Evolutionary conservation across 352 stramenopile species (phyloP), one percentile per base, ranked within the genome.

Genomic region (Pythium brachiatum): DNA sequence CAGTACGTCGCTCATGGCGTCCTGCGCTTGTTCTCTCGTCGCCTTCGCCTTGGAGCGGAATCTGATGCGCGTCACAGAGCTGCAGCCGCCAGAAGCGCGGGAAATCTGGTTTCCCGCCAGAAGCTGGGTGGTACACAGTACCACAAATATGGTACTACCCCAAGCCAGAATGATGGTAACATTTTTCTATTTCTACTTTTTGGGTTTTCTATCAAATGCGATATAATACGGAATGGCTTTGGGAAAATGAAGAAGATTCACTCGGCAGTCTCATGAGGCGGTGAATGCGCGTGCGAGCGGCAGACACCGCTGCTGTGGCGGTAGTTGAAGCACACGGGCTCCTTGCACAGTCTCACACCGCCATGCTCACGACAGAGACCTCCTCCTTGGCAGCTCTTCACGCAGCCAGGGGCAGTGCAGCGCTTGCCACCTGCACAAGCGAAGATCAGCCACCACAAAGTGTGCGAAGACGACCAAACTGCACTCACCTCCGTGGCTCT

Each of bases 401-500:
- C 60, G 59, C 86, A 95, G 16, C 76, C 78, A 56, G 74, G 57
- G 0, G 72, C 43, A 7, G 67, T 55, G 58, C 86, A 95, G 9
- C 83, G 69, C 62, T 92, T 91, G 27, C 84, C 83, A 21, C 83
- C 83, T 92, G 47, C 0, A 41, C 12, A 41, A 23, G 2, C 5
- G 2, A 36, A 11, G 25, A 36, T 53, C 21, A 55, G 48, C 29
- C 52, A 23, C 27, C 27, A 4, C 27, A 53, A 15, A n/a, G 13
- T 12, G 6, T 3, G 4, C 4, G 3, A n/a, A 44, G 41, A 18
- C 58, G 16, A 18, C 26, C n/a, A 21, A 5, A 9, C 7, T 56
- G 2, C 2, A 43, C 53, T n/a, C 73, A 91, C 87, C 87, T 73
- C 87, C 87, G 27, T 96, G 87, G 34, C 72, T 92, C 66, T 96